phyloP scores from a whole-genome alignment of 1,284 basidiomycete species.

The Ganoderma boninense region DNA sequence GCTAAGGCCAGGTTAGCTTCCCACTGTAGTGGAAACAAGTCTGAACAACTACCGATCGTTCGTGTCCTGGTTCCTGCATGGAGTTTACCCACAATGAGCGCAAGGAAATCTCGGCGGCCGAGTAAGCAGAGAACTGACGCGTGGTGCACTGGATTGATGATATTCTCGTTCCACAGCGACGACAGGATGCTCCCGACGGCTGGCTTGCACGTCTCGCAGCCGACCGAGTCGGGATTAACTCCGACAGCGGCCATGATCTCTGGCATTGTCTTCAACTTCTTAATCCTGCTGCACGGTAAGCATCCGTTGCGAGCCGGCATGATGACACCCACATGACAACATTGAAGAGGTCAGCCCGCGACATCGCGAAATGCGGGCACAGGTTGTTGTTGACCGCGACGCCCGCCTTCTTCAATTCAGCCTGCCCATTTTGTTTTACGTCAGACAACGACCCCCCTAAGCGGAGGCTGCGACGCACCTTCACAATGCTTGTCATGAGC shows the following conservation, averaged over 20 bases:
- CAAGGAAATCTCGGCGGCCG: background rate
- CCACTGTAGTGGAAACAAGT: background rate
- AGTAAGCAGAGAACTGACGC: conserved; percentile 44
- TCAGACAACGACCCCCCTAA: background rate
- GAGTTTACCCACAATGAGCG: background rate
- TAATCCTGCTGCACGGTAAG: conserved; percentile 50
- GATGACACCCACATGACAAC: conserved; percentile 58
- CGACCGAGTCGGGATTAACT: conserved; percentile 58
- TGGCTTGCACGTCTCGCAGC: conserved; percentile 82
- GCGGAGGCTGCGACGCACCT: conserved; percentile 37
- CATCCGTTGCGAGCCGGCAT: background rate
- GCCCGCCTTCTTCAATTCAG: conserved; percentile 77
- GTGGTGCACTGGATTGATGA: conserved; percentile 72
- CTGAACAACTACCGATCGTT: conserved; percentile 54
- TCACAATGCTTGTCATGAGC: conserved; percentile 57
- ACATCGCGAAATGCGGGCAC: conserved; percentile 76
- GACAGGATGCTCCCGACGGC: conserved; percentile 75
- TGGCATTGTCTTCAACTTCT: conserved; percentile 65
- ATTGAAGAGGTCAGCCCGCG: conserved; percentile 74
- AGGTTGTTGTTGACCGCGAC: conserved; percentile 68
- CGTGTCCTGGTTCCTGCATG: conserved; percentile 67
- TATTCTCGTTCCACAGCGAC: conserved; percentile 73
- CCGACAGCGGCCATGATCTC: conserved; percentile 65
- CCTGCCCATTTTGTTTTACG: conserved; percentile 26
- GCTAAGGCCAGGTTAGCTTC: conserved; percentile 35